Conservation (phyloP, 108 stramenopile species). For the Nitzschia palea region DNA sequence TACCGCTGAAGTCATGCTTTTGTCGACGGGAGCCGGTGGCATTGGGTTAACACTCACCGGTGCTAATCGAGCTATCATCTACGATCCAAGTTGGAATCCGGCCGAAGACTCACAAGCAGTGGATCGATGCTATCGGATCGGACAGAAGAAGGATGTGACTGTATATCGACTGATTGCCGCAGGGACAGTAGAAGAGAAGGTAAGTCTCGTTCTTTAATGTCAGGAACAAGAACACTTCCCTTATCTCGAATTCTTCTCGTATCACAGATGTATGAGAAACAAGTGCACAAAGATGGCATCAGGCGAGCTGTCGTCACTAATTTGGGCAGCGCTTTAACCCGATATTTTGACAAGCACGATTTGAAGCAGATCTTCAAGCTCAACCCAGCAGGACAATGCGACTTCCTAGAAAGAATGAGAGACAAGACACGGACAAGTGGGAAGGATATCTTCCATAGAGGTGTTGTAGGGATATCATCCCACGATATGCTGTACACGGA, state of each 20-base stretch:
- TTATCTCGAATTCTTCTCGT: conserved; percentile 16
- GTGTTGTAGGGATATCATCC: conserved; percentile 71
- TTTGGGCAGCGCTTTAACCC: conserved; percentile 36
- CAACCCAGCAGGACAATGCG: conserved; percentile 53
- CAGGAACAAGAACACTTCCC: background rate
- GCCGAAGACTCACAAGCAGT: conserved; percentile 95
- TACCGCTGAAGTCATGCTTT: conserved; percentile 64
- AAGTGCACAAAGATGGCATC: conserved; percentile 87
- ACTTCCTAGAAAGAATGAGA: conserved; percentile 59
- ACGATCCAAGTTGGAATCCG: conserved; percentile 82
- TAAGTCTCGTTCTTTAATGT: background rate
- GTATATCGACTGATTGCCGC: conserved; percentile 95
- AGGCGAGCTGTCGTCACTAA: conserved; percentile 56
- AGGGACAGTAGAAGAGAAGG: conserved; percentile 92
- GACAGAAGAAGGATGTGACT: conserved; percentile 88
- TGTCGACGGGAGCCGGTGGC: conserved; percentile 87
- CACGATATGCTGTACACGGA: conserved; percentile 71
- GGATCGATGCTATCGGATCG: conserved; percentile 89
- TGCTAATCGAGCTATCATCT: conserved; percentile 84
- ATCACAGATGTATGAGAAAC: conserved; percentile 57
- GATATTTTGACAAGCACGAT: conserved; percentile 73
- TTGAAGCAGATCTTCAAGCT: conserved; percentile 69
- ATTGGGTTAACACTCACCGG: conserved; percentile 84
- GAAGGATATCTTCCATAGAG: conserved; percentile 22
- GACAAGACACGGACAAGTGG: conserved; percentile 14